phyloP scores from a whole-genome alignment of 306 rosid species.

The Astragalus glycyphyllos region DNA sequence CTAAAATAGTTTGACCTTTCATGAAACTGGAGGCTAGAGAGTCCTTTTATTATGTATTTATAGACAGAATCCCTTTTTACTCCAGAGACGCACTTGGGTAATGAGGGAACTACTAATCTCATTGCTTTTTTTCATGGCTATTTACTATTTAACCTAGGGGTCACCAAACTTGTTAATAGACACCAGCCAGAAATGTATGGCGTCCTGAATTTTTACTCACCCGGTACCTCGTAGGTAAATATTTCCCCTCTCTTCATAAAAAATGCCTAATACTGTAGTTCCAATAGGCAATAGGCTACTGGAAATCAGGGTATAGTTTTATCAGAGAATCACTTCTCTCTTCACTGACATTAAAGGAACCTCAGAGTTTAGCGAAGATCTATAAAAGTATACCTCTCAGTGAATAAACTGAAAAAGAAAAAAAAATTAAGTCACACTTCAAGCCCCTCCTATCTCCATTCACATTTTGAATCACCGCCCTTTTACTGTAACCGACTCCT shows the following conservation, averaged over 20 bases:
- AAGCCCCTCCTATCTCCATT: constrained; percentile 1
- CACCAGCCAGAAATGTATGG: background rate
- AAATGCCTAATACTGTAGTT: background rate
- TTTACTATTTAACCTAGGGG: constrained; percentile 2
- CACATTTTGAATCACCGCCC: background rate
- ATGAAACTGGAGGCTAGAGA: background rate
- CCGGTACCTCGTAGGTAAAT: background rate
- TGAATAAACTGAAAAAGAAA: too few species aligned
- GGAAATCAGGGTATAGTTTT: constrained; percentile 4
- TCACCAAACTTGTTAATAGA: constrained; percentile 8
- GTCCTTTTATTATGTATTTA: background rate
- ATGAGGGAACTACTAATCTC: background rate
- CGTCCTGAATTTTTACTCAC: background rate
- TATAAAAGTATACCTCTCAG: background rate
- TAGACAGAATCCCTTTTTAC: constrained; percentile 3
- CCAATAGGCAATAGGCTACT: background rate
- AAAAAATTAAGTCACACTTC: background rate
- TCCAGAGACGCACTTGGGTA: background rate
- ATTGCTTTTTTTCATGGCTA: background rate
- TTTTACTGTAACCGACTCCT: background rate
- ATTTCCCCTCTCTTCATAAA: background rate
- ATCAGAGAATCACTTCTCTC: background rate
- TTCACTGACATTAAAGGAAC: background rate
- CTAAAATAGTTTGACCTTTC: background rate
- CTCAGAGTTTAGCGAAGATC: background rate